Percentiles rank a stretch among this genome's conserved stretches.
Conservation (phyloP, 192 early-diverging fungal species). For the Linnemannia zychae region DNA sequence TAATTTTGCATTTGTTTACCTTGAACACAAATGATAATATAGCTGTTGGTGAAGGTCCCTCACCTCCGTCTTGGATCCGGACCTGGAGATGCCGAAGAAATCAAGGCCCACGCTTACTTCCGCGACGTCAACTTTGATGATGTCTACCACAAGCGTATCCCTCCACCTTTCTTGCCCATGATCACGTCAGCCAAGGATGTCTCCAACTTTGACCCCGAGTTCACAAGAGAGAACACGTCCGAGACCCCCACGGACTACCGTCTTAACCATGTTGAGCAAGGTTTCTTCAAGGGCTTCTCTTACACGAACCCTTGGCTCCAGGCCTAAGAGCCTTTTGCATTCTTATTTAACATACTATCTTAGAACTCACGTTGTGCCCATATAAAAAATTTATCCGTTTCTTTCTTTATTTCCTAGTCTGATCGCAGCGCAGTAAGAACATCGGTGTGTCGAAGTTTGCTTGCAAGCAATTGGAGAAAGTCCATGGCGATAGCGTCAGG, state of each 20-base stretch:
- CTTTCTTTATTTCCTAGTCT: conserved; percentile 15
- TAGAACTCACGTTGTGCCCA: neutral
- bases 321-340: neutral
- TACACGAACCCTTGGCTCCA: conserved; percentile 89
- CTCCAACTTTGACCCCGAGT: conserved; percentile 98
- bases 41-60: conserved; percentile 65
- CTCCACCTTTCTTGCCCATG: conserved; percentile 79
- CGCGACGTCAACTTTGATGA: conserved; percentile 83
- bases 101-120: conserved; percentile 84
- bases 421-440: conserved; percentile 25
- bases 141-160: conserved; percentile 71
- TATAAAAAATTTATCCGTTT: neutral
- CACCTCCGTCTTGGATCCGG: conserved; percentile 73
- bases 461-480: conserved; percentile 53
- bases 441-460: conserved; percentile 47
- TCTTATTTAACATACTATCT: neutral
- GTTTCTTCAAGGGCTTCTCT: conserved; percentile 90
- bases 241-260: conserved; percentile 91
- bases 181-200: conserved; percentile 81
- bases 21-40: conserved; percentile 8
- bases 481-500: conserved; percentile 59
- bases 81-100: conserved; percentile 73
- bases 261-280: conserved; percentile 87
- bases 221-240: conserved; percentile 89
- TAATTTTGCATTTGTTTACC: neutral